A percentile compares a stretch with the other conserved stretches of the same genome.
These are phyloP conservation scores for Fusarium fujikuroi DNA, from an alignment of 2,329 filamentous ascomycete genomes.

Conservation along the genomic window DNA sequence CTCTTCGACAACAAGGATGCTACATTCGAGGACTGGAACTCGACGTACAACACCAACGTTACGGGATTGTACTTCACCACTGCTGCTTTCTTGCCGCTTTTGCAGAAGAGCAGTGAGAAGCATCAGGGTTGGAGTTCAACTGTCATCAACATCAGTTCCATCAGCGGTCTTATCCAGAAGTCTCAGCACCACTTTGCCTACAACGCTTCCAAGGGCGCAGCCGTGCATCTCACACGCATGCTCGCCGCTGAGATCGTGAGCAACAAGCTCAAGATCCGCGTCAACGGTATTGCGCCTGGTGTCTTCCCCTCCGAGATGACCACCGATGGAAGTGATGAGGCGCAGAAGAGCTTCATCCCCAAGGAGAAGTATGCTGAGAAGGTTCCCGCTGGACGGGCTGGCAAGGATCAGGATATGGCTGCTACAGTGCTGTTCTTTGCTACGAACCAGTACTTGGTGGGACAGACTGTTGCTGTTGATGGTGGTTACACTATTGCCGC, in stretches of 20 bases:
- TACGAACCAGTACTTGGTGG: slow-evolving; percentile 57
- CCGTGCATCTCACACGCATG: slow-evolving; percentile 72
- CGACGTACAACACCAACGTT: slow-evolving; percentile 79
- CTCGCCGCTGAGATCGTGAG: slow-evolving; percentile 69
- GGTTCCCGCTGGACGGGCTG: slow-evolving; percentile 74
- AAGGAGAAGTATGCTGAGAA: slow-evolving; percentile 67
- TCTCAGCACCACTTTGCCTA: slow-evolving; percentile 74
- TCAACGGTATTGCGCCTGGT: slow-evolving; percentile 79
- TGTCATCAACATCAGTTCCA: slow-evolving; percentile 75
- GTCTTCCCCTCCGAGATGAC: slow-evolving; percentile 80
- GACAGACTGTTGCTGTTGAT: slow-evolving; percentile 57
- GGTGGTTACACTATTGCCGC: slow-evolving; percentile 56
- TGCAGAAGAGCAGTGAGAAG: slow-evolving; percentile 61
- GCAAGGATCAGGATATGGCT: slow-evolving; percentile 76
- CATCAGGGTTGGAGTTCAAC: slow-evolving; percentile 64
- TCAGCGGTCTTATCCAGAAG: slow-evolving; percentile 72
- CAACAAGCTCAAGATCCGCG: slow-evolving; percentile 71
- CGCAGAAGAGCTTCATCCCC: slow-evolving; percentile 68
- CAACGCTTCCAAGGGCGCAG: slow-evolving; percentile 71
- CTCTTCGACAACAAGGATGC: slow-evolving; percentile 72
- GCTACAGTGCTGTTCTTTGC: slow-evolving; percentile 69
- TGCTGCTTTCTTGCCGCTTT: slow-evolving; percentile 69
- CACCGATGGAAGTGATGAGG: slow-evolving; percentile 57
- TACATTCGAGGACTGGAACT: slow-evolving; percentile 76
- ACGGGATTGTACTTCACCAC: slow-evolving; percentile 74